These are phyloP conservation scores for Triticum urartu DNA, from an alignment of 176 grass and related monocot species.

Conservation along the genomic window DNA sequence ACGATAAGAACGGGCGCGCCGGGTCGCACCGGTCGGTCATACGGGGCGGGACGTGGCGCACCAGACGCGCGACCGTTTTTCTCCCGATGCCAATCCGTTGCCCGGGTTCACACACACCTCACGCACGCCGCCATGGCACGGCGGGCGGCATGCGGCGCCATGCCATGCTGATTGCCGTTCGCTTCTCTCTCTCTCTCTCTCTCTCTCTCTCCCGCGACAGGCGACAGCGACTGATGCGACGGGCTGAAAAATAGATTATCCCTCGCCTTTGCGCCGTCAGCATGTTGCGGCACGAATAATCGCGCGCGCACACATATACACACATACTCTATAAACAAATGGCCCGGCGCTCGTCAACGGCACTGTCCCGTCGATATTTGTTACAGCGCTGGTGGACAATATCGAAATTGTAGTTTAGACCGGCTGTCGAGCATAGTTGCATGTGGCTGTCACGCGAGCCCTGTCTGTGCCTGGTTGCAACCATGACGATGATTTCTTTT, in stretches of 20 bases:
- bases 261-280: neutral
- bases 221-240: constrained; percentile 28
- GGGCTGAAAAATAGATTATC: neutral
- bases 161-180: neutral
- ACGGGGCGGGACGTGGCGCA: neutral
- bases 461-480: constrained; percentile 1
- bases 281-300: constrained; percentile 11
- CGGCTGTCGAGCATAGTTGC: neutral
- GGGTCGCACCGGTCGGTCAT: no score
- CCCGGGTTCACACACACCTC: constrained; percentile 36
- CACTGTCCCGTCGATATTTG: neutral
- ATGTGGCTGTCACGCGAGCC: constrained; percentile 21
- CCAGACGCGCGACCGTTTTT: neutral
- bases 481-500: neutral
- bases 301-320: neutral
- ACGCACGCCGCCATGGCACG: neutral
- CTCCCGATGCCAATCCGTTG: constrained; percentile 14
- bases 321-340: neutral
- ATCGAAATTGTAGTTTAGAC: constrained; percentile 2
- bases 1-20: neutral
- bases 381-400: neutral
- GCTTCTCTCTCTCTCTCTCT: neutral
- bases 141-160: neutral
- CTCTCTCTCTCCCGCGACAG: neutral
- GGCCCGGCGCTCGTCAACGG: neutral